Evolutionary conservation across 208 protist genomes (phyloP), one percentile per base, ranked within the genome.

Genomic region (Angomonas desouzai): DNA sequence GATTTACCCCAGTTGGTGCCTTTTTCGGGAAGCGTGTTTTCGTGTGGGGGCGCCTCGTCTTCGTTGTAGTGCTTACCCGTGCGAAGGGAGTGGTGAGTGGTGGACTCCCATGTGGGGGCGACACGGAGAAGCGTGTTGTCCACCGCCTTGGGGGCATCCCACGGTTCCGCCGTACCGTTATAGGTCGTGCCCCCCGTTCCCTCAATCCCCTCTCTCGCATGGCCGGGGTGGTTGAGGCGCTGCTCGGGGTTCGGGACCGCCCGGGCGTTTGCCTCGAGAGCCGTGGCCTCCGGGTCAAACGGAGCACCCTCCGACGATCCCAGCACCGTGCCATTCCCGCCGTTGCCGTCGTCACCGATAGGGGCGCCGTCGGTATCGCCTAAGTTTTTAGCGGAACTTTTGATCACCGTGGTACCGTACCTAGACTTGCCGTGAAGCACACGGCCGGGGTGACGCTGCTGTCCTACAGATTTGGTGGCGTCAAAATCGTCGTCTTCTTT

Each of bases 91-190:
- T 93, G 82, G 66, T 93, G 87, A 63, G 74, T 87, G 22, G 79
- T 93, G 29, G 83, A 91, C 62, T 93, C 87, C 51, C 89, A 93
- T 20, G 65, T 76, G 3, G 76, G 83, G 2, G 70, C 74, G 3
- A 89, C 67, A 2, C 87, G 87, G 48, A 93, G 70, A 61, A 86
- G 73, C 9, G 87, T 93, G 61, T 81, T 83, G 58, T 89, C 83
- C 48, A 86, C 74, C 33, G 57, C 72, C 4, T 66, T 73, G 22
- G 87, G 87, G 23, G 72, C 78, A 34, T 4, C 57, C 84, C 87
- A 93, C 20, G 75, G 70, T 10, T 74, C 74, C 3, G 70, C 51
- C 2, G 64, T 63, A 11, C 83, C 86, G 56, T 76, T 89, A 64
- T 80, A 92, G 20, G 70, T 86, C 33, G 74, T 77, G 29, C 77